Evolutionary conservation across 179 eudicot genomes (phyloP).

Genomic region (Sideroxylon spinosum): DNA sequence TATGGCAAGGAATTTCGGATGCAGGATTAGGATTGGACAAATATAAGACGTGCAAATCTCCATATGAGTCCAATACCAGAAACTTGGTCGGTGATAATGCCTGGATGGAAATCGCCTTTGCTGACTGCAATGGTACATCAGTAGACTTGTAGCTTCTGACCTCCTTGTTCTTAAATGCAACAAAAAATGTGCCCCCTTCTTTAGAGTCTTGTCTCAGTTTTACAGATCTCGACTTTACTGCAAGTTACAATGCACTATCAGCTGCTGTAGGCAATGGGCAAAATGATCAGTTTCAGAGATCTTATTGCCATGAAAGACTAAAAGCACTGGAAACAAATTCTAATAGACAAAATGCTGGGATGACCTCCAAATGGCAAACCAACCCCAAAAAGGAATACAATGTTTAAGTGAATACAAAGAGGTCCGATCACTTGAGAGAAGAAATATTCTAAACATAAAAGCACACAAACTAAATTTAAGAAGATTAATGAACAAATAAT

Average conservation of each 20-base stretch:
- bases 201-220: constrained; percentile 62
- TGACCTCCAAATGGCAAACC: background rate
- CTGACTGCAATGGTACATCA: constrained; percentile 27
- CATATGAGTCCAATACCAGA: constrained; percentile 61
- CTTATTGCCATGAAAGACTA: constrained; percentile 1
- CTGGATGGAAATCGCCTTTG: constrained; percentile 53
- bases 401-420: background rate
- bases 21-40: constrained; percentile 34
- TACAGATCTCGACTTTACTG: constrained; percentile 62
- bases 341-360: background rate
- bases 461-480: background rate
- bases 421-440: background rate
- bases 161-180: constrained; percentile 39
- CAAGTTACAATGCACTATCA: constrained; percentile 65
- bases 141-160: constrained; percentile 29
- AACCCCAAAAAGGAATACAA: background rate
- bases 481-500: background rate
- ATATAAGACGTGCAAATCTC: constrained; percentile 50
- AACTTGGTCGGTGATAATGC: constrained; percentile 54
- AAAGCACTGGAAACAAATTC: constrained; percentile 5
- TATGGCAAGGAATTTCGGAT: constrained; percentile 27
- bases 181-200: constrained; percentile 54
- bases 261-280: constrained; percentile 51
- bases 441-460: background rate
- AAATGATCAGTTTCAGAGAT: constrained; percentile 36